Base-by-base conservation (phyloP, 441 rosid genomes). In the Cnidoscolus chayamansa region DNA sequence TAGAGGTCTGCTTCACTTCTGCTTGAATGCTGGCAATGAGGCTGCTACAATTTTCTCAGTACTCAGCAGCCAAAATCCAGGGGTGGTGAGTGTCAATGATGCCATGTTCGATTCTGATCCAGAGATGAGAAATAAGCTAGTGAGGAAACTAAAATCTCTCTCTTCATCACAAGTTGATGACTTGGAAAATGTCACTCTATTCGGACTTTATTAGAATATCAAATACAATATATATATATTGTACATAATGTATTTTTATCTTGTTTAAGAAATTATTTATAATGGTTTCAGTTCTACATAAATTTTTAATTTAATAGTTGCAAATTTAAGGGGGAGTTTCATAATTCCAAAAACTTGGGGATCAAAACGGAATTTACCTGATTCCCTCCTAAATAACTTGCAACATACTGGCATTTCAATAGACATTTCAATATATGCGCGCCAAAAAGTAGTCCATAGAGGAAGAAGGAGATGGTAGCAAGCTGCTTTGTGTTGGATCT, bases 61-160 rank as follows among this genome's bases (percentile, higher is more conserved):
- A 74, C 77, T 85, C 62, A 91, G 83, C 51, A 84, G 96, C 78
- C 98, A 94, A 79, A 94, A 90, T 76, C 96, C 97, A 2, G 98
- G 98, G 15, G 77, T 83, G 30, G 84, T 86, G 65, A 85, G 76
- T 59, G 64, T 80, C 57, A 74, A 72, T 57, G 86, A 72, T 53
- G 81, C 86, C 37, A 6, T 79, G 71, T 70, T 86, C 43, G 86
- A 76, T 48, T n/a, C 78, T 47, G 81, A 80, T 49, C 72, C 63
- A 2, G 77, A 81, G 16, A 25, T 50, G 30, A 59, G 77, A 30
- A 68, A 63, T n/a, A 77, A 76, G 63, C 73, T 84, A 17, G 74
- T 56, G 43, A 81, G 74, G 74, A 83, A 72, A 56, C 61, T 84
- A 12, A 76, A 37, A 59, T 77, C 81, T n/a, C 63, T 54, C 57